Evolutionary conservation across 129 eudicot genomes (phyloP).

Genomic region (Mikania micrantha): DNA sequence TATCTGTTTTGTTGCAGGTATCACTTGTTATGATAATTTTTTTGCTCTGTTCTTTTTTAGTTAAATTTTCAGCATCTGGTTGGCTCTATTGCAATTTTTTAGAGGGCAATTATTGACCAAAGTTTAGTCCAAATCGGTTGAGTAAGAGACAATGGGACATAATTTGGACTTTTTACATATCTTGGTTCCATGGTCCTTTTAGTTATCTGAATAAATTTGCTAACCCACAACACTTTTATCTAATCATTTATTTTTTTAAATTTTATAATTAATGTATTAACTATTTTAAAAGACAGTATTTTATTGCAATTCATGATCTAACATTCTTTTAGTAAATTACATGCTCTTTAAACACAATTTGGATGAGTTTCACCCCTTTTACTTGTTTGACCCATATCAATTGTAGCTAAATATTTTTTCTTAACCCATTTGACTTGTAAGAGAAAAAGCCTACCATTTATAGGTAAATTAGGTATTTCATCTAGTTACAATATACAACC

Average conservation of each 20-base stretch:
- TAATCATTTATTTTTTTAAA: no score
- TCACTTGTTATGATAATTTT: not conserved
- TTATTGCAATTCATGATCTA: no score
- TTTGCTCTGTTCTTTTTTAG: not conserved
- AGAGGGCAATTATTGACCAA: not conserved
- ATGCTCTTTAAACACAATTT: not conserved
- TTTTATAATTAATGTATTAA: no score
- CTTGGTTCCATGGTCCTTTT: not conserved
- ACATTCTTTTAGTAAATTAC: no score
- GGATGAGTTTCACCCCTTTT: not conserved
- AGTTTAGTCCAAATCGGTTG: not conserved
- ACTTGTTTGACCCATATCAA: not conserved
- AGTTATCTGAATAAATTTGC: not conserved
- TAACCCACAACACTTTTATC: no score
- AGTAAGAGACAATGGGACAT: no score
- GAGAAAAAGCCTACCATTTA: not conserved
- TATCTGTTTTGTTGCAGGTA: conserved; percentile 75
- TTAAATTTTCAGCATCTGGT: no score
- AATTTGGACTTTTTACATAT: no score
- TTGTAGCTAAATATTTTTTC: not conserved
- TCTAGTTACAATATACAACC: no score
- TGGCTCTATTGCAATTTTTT: no score
- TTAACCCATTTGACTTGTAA: not conserved
- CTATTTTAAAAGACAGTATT: no score
- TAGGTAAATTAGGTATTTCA: no score